Conservation (phyloP, 2,329 filamentous ascomycete species). For the Paraphaeosphaeria minitans region DNA sequence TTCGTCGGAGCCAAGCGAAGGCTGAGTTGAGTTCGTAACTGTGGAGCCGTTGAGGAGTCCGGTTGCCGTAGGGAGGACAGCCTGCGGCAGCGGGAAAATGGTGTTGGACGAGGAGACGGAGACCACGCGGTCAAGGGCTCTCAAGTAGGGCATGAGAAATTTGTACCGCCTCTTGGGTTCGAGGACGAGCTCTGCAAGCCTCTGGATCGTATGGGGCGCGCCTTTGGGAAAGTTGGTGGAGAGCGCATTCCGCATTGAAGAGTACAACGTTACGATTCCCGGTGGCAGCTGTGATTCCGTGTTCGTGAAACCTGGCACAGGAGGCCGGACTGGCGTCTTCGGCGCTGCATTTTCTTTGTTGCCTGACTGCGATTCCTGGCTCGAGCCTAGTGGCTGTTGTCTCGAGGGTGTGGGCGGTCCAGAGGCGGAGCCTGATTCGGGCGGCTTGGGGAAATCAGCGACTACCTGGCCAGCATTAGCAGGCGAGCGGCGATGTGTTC, state of each 20-base stretch:
- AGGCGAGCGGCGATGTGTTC: not conserved
- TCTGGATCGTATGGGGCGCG: constrained; percentile 91
- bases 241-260: constrained; percentile 58
- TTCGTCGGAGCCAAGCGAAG: constrained; percentile 77
- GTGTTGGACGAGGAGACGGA: constrained; percentile 84
- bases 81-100: constrained; percentile 79
- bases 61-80: constrained; percentile 57
- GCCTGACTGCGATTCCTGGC: constrained; percentile 59
- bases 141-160: constrained; percentile 81
- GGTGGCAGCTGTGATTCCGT: constrained; percentile 40
- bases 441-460: constrained; percentile 73
- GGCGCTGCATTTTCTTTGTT: constrained; percentile 72
- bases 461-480: constrained; percentile 64
- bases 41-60: constrained; percentile 65
- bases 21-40: constrained; percentile 44
- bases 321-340: constrained; percentile 47
- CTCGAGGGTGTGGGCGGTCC: constrained; percentile 38
- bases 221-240: constrained; percentile 69
- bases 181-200: constrained; percentile 84
- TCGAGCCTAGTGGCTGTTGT: constrained; percentile 30
- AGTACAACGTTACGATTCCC: constrained; percentile 40
- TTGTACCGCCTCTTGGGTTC: constrained; percentile 78
- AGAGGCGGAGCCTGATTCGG: constrained; percentile 48
- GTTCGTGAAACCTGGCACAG: constrained; percentile 50
- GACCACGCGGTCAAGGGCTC: constrained; percentile 87